These are phyloP conservation scores for Lepidium didymum DNA, from an alignment of 345 rosid species.

Conservation along the genomic window DNA sequence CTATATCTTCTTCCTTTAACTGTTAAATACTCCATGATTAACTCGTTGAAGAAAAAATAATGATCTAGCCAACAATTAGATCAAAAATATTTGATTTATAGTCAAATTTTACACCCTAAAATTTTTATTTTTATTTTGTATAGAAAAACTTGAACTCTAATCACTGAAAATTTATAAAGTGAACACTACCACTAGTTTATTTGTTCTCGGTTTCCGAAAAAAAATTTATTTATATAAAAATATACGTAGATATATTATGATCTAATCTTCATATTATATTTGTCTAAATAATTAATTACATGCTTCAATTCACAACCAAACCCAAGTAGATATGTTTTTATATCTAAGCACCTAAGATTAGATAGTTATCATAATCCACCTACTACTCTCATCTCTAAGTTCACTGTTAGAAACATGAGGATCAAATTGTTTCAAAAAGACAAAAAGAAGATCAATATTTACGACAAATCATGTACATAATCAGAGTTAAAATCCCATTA, in stretches of 20 bases:
- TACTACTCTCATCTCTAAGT: neutral
- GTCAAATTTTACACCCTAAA: too few relatives aligned
- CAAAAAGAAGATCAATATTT: neutral
- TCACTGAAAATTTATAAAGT: too few relatives aligned
- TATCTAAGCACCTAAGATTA: neutral
- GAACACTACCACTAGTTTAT: too few relatives aligned
- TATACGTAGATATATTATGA: neutral
- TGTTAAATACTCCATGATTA: neutral
- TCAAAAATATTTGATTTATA: too few relatives aligned
- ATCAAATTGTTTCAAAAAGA: neutral
- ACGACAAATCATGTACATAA: neutral
- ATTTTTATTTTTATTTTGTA: too few relatives aligned
- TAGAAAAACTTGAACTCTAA: too few relatives aligned
- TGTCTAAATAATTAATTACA: neutral
- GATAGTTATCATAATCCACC: neutral
- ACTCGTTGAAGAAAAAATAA: neutral
- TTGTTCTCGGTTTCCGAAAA: too few relatives aligned
- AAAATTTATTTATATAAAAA: too few relatives aligned
- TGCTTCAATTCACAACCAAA: neutral
- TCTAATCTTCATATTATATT: neutral
- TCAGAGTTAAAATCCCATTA: neutral
- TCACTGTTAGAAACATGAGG: neutral
- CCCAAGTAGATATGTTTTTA: neutral
- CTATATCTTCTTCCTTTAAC: neutral
- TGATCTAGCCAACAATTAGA: too few relatives aligned